A percentile compares a stretch with the other conserved stretches of the same genome.
Conservation (phyloP, 805 yeast species). For the Ogataea thermomethanolica region DNA sequence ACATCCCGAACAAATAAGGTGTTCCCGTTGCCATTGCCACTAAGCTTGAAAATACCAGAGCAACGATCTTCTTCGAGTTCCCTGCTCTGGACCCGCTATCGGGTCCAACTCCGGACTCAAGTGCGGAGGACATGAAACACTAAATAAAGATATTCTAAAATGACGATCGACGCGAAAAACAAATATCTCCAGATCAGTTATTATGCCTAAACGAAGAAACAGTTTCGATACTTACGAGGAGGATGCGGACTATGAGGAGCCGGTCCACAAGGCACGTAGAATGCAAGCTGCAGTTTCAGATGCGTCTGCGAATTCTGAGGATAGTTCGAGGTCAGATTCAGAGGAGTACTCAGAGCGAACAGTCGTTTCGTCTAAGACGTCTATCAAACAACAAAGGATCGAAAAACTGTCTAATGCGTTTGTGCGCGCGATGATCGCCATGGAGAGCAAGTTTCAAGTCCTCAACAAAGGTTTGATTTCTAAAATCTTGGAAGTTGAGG, state of each 20-base stretch:
- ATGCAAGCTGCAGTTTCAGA: not conserved
- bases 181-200: not conserved
- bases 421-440: conserved; percentile 27
- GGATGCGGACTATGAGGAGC: conserved; percentile 12
- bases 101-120: not conserved
- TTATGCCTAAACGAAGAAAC: conserved; percentile 7
- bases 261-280: not conserved
- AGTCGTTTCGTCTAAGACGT: conserved; percentile 3
- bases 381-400: conserved; percentile 14
- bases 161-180: conserved; percentile 4
- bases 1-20: conserved; percentile 71
- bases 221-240: conserved; percentile 9
- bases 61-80: conserved; percentile 4
- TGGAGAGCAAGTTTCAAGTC: conserved; percentile 27
- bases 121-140: conserved; percentile 6
- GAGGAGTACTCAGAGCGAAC: conserved; percentile 3
- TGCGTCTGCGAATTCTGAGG: conserved; percentile 2
- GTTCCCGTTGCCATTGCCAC: conserved; percentile 62
- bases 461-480: conserved; percentile 26
- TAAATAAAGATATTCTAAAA: not conserved
- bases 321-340: conserved; percentile 2
- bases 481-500: conserved; percentile 29
- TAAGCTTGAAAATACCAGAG: conserved; percentile 12
- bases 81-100: not conserved
- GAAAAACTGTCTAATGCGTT: conserved; percentile 26